These are phyloP conservation scores for Brassica carinata DNA, from an alignment of 345 rosid species.

Conservation along the genomic window DNA sequence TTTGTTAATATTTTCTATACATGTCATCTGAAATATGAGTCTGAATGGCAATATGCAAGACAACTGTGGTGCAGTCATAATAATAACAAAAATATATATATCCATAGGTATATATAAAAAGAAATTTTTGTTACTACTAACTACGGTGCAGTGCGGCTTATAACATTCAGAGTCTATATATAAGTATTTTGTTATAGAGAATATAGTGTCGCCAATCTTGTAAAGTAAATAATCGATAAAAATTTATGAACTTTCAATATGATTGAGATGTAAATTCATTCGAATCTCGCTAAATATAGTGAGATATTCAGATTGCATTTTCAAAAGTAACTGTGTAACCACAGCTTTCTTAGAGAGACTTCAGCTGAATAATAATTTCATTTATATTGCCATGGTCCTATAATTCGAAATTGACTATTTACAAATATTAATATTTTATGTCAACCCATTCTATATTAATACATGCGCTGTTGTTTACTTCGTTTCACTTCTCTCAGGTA, in stretches of 20 bases:
- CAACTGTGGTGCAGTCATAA: too few relatives aligned
- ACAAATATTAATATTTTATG: background rate
- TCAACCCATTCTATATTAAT: background rate
- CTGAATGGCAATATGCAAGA: too few relatives aligned
- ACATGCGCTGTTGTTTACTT: background rate
- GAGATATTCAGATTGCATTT: background rate
- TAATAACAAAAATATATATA: too few relatives aligned
- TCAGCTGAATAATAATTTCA: background rate
- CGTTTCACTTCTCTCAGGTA: background rate
- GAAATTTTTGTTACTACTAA: too few relatives aligned
- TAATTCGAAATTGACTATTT: background rate
- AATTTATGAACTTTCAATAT: background rate
- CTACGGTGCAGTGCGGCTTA: too few relatives aligned
- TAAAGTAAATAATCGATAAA: background rate
- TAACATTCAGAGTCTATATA: background rate
- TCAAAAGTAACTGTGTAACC: background rate
- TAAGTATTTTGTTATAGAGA: slow-evolving; percentile 11
- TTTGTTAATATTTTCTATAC: background rate
- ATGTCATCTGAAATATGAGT: background rate
- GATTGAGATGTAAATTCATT: background rate
- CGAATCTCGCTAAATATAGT: background rate
- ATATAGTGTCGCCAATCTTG: background rate
- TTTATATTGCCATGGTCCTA: background rate
- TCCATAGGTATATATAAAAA: too few relatives aligned
- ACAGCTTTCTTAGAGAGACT: background rate